Percentiles rank a stretch among this genome's conserved stretches.
Evolutionary conservation across 768 basidiomycete species (phyloP).

Genomic region (Naganishia onofrii): DNA sequence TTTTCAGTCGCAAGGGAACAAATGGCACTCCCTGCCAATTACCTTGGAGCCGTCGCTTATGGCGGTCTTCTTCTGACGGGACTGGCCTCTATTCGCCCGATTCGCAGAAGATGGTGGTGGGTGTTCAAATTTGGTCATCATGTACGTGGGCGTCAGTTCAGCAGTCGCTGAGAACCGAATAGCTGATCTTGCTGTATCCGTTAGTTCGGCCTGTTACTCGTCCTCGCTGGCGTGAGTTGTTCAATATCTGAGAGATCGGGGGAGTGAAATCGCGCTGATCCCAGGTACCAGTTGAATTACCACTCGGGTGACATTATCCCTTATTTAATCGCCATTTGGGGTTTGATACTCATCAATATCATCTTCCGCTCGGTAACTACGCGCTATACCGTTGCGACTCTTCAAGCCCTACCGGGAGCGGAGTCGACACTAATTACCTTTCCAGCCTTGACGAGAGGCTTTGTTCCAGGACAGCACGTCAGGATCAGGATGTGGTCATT

Average conservation of each 20-base stretch:
- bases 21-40: conserved; percentile 30
- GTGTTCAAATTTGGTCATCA: conserved; percentile 40
- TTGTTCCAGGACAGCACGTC: conserved; percentile 34
- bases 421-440: conserved; percentile 32
- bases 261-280: background rate
- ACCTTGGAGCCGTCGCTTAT: conserved; percentile 31
- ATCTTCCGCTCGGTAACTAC: conserved; percentile 35
- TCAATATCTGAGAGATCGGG: background rate
- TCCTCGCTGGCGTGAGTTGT: conserved; percentile 35
- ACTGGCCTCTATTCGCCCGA: conserved; percentile 28
- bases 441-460: conserved; percentile 27
- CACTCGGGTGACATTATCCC: conserved; percentile 37
- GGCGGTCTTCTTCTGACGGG: conserved; percentile 30
- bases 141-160: conserved; percentile 23
- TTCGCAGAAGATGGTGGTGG: conserved; percentile 35
- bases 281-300: conserved; percentile 32
- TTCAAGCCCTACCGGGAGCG: conserved; percentile 33
- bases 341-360: conserved; percentile 33
- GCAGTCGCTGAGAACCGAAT: background rate
- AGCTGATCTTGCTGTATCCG: background rate
- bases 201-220: conserved; percentile 37
- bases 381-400: conserved; percentile 30
- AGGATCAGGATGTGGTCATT: conserved; percentile 31
- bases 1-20: conserved; percentile 30
- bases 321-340: conserved; percentile 35